Conservation (phyloP, 1,284 basidiomycete genomes). For the Termitomyces sp. region DNA sequence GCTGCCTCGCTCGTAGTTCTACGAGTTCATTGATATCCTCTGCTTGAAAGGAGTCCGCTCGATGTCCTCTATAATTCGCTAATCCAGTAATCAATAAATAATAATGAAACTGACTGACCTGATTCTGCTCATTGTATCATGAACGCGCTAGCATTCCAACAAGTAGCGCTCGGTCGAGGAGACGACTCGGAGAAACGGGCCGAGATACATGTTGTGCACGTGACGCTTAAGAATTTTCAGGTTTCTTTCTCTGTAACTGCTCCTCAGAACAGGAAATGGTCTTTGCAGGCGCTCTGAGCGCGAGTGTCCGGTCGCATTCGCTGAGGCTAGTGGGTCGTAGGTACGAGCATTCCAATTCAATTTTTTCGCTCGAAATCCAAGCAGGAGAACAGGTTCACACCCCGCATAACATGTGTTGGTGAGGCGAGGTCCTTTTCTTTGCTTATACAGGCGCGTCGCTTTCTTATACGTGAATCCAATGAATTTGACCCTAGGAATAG, state of each 20-base stretch:
- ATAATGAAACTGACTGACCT: constrained; percentile 7
- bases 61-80: constrained; percentile 46
- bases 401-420: constrained; percentile 9
- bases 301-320: constrained; percentile 18
- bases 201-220: constrained; percentile 4
- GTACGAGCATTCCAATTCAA: constrained; percentile 8
- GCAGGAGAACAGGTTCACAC: constrained; percentile 11
- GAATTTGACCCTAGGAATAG: constrained; percentile 12
- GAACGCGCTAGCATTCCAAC: background rate
- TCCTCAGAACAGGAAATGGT: constrained; percentile 15
- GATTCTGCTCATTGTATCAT: constrained; percentile 14
- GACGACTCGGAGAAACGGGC: background rate
- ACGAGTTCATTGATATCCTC: constrained; percentile 62
- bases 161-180: too few relatives aligned
- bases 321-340: constrained; percentile 19
- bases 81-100: background rate
- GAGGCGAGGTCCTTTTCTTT: constrained; percentile 19
- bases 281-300: constrained; percentile 19
- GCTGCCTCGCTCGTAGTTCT: constrained; percentile 71
- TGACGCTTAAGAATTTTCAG: constrained; percentile 9
- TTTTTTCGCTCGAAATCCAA: background rate
- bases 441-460: constrained; percentile 16
- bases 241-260: background rate
- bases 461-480: constrained; percentile 1
- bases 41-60: constrained; percentile 52